phyloP scores from a whole-genome alignment of 1,139 yeast species.

The Yamadazyma sp. region DNA sequence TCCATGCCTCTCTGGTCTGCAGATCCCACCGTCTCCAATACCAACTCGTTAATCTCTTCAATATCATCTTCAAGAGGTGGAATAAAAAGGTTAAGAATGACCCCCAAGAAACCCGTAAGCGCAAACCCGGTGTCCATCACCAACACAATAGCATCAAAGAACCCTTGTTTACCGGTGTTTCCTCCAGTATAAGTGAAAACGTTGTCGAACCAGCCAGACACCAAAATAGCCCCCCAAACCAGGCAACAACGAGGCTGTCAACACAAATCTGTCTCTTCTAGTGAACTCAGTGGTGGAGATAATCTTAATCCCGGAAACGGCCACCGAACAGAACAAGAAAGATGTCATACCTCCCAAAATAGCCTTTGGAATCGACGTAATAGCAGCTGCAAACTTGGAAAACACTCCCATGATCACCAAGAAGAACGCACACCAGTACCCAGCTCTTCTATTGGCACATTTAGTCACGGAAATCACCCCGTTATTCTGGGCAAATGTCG shows the following conservation, averaged over 20 bases:
- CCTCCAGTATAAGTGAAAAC: slow-evolving; percentile 76
- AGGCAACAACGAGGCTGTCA: slow-evolving; percentile 71
- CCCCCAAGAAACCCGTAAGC: slow-evolving; percentile 74
- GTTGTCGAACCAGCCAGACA: slow-evolving; percentile 70
- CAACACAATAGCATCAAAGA: slow-evolving; percentile 74
- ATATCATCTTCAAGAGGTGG: slow-evolving; percentile 72
- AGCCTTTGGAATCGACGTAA: slow-evolving; percentile 79
- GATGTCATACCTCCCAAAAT: slow-evolving; percentile 94
- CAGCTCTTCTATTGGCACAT: slow-evolving; percentile 83
- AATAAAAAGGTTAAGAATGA: slow-evolving; percentile 65
- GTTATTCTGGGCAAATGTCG: slow-evolving; percentile 90
- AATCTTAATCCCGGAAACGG: slow-evolving; percentile 83
- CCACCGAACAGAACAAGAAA: slow-evolving; percentile 83
- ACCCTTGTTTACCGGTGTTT: slow-evolving; percentile 65
- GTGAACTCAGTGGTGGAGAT: slow-evolving; percentile 75
- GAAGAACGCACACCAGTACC: slow-evolving; percentile 87
- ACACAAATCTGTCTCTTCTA: slow-evolving; percentile 82
- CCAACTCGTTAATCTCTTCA: slow-evolving; percentile 50
- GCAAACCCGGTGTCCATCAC: slow-evolving; percentile 91
- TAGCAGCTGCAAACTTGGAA: slow-evolving; percentile 86
- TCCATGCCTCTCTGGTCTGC: slow-evolving; percentile 44
- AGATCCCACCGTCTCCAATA: slow-evolving; percentile 47
- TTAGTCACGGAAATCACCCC: slow-evolving; percentile 90
- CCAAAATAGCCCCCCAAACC: slow-evolving; percentile 79
- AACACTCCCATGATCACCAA: slow-evolving; percentile 82